Base-by-base conservation (phyloP, 768 basidiomycete genomes). In the Pleurotus sapidus region DNA sequence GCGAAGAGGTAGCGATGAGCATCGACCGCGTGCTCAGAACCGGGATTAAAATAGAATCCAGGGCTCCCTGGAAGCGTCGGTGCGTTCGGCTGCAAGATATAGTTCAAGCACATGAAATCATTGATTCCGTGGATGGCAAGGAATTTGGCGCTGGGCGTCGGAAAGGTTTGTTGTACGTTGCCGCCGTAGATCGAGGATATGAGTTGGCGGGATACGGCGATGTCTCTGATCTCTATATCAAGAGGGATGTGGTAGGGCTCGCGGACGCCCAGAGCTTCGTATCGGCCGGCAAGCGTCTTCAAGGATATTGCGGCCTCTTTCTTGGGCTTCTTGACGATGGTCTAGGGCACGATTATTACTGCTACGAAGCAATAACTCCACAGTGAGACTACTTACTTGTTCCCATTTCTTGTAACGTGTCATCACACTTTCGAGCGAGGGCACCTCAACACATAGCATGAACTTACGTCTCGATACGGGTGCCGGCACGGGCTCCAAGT, bases 141-240 rank as follows among this genome's bases (percentile, higher is more conserved):
- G n/a, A 59, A 61, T 0, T 61, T 46, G 2, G 56, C 27, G 2
- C 51, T 27, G 11, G 71, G 70, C 0, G 14, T 46, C 0, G 74
- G 73, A 43, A 62, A 66, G 1, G 68, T 70, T 3, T 59, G 61
- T 50, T 72, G 70, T 4, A 58, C 23, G 55, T 64, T 73, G 2
- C 77, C 76, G 14, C 75, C 77, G 56, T 72, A 78, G 2, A 57
- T 55, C 1, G 60, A n/a, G 2, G 68, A 66, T 51, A 76, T 65
- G 49, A 74, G 68, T 1, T 46, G 18, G 1, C 74, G 70, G 0
- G 63, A 59, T 5, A 74, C 69, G 2, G 67, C 68, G 23, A 62
- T 57, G 25, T 74, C 67, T 7, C 62, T 62, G 4, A 62, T 65
- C 5, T 43, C 48, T 24, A 62, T 65, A 12, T 65, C 55, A n/a